These are phyloP conservation scores for Hordeum marinum DNA, from an alignment of 176 grass and related monocot species.

Conservation along the genomic window DNA sequence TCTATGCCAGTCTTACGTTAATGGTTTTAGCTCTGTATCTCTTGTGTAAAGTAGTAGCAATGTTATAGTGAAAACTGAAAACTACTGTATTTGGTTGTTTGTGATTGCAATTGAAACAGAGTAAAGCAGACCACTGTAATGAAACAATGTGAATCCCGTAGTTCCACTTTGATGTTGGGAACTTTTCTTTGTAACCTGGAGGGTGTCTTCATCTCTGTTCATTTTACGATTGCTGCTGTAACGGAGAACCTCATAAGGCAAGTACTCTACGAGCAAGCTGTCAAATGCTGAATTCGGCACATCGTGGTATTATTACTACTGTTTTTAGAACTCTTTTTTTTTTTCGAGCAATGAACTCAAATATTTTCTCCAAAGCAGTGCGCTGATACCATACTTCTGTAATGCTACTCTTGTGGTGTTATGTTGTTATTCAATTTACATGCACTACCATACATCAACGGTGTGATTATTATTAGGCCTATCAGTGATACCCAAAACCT, in stretches of 20 bases:
- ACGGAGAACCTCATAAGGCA: neutral
- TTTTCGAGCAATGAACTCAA: no score
- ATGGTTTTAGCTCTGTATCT: neutral
- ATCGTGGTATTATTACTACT: neutral
- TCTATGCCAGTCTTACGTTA: neutral
- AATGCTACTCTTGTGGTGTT: neutral
- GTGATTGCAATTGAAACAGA: neutral
- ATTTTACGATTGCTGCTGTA: neutral
- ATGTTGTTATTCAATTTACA: slow-evolving; percentile 1
- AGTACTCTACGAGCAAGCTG: neutral
- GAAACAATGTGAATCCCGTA: neutral
- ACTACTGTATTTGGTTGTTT: neutral
- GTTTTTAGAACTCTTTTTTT: slow-evolving; percentile 1
- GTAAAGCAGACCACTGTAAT: neutral
- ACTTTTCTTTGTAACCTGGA: neutral
- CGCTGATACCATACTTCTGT: neutral
- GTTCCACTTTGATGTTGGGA: neutral
- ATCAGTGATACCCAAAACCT: neutral
- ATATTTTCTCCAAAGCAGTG: neutral
- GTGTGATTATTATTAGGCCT: neutral
- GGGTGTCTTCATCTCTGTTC: neutral
- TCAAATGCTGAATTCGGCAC: neutral
- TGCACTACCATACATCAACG: neutral
- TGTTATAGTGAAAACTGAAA: neutral
- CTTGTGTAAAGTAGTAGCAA: neutral